A percentile compares a stretch with the other conserved stretches of the same genome.
Conservation (phyloP, 2,329 filamentous ascomycete species). For the Venturia carpophila region DNA sequence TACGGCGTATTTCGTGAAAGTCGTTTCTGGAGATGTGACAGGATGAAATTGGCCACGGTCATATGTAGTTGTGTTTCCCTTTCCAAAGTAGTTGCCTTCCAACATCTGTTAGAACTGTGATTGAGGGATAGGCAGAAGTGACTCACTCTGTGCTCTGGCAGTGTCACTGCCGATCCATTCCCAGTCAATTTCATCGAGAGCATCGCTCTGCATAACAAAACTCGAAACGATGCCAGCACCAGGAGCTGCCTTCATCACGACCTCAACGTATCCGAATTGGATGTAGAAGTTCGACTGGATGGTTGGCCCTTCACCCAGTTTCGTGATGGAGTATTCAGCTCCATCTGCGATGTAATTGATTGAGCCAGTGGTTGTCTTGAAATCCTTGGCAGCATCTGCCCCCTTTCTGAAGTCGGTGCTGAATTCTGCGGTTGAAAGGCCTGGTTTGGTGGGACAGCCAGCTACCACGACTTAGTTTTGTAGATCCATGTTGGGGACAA, state of each 20-base stretch:
- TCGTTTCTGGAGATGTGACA: conserved; percentile 50
- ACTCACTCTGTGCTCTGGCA: conserved; percentile 14
- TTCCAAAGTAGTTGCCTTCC: conserved; percentile 61
- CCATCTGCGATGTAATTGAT: conserved; percentile 40
- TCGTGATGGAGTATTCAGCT: conserved; percentile 43
- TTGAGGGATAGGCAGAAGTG: conserved; percentile 43
- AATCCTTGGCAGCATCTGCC: conserved; percentile 28
- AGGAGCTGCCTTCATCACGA: conserved; percentile 66
- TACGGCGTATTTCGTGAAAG: conserved; percentile 63
- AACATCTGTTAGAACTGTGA: conserved; percentile 48
- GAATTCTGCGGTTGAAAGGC: conserved; percentile 31
- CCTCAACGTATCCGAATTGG: conserved; percentile 74
- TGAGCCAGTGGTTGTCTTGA: conserved; percentile 33
- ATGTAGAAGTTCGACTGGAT: conserved; percentile 75
- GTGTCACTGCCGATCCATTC: conserved; percentile 63
- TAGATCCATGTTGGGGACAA: neutral
- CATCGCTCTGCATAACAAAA: conserved; percentile 75
- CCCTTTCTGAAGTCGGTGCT: conserved; percentile 38
- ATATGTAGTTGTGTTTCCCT: conserved; percentile 62
- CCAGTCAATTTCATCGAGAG: conserved; percentile 84
- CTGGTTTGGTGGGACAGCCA: conserved; percentile 38
- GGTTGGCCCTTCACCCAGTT: conserved; percentile 49
- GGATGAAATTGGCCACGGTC: conserved; percentile 59
- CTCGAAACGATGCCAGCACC: conserved; percentile 72
- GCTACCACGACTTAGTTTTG: conserved; percentile 21